phyloP scores from a whole-genome alignment of 129 eudicot genomes.

The Ambrosia trifida region DNA sequence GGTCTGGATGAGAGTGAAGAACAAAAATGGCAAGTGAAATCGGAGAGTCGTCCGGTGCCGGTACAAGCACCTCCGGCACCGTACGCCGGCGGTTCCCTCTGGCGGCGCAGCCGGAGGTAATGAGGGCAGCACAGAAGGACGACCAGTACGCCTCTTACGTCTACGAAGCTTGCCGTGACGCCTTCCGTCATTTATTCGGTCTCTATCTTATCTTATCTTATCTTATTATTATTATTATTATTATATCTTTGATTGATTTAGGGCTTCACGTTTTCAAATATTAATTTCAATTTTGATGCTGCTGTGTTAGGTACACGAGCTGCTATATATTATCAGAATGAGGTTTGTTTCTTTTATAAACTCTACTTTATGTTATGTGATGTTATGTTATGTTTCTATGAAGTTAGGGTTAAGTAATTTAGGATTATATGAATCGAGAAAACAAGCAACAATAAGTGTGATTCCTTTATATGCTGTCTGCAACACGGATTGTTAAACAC shows the following conservation, averaged over 20 bases:
- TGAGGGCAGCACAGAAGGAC: slow-evolving; percentile 99
- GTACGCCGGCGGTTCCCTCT: slow-evolving; percentile 55
- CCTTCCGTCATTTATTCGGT: slow-evolving; percentile 97
- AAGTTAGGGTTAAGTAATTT: slow-evolving; percentile 27
- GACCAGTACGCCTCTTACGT: slow-evolving; percentile 95
- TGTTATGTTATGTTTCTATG: not conserved
- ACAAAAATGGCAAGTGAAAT: slow-evolving; percentile 37
- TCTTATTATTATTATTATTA: no score
- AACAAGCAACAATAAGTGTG: not conserved
- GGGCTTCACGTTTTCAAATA: not conserved
- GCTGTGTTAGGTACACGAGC: slow-evolving; percentile 70
- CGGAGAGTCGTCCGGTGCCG: slow-evolving; percentile 47
- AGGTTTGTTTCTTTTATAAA: slow-evolving; percentile 44
- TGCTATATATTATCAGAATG: slow-evolving; percentile 85
- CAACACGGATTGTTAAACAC: no score
- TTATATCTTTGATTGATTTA: no score
- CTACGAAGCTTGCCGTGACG: slow-evolving; percentile 97
- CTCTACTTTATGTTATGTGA: not conserved
- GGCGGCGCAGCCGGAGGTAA: slow-evolving; percentile 98
- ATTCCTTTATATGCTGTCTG: no score
- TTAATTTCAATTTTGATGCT: slow-evolving; percentile 4
- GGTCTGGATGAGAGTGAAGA: slow-evolving; percentile 3
- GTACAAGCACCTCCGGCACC: slow-evolving; percentile 27
- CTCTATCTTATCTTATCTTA: slow-evolving; percentile 29
- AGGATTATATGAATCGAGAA: slow-evolving; percentile 12